phyloP scores from a whole-genome alignment of 352 stramenopile genomes.

The Thalassiosira mediterranea region DNA sequence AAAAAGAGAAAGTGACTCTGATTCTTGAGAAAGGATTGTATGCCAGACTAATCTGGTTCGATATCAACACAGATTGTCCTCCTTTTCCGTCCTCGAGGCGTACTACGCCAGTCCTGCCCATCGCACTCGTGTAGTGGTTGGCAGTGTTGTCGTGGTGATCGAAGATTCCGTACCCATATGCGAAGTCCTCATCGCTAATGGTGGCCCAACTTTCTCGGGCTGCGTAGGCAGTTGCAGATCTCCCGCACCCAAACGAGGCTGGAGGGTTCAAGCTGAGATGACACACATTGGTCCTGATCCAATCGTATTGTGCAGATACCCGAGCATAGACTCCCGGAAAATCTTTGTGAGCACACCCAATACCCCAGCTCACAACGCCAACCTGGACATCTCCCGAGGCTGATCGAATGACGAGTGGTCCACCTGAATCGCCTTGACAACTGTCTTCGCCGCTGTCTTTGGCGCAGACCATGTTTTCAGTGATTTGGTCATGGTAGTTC shows the following conservation, averaged over 20 bases:
- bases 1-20: slow-evolving; percentile 26
- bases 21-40: slow-evolving; percentile 16
- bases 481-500: slow-evolving; percentile 43
- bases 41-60: slow-evolving; percentile 9
- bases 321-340: slow-evolving; percentile 56
- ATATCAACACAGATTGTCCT: background rate
- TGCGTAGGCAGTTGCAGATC: too few species aligned
- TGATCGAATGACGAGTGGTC: slow-evolving; percentile 35
- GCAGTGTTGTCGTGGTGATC: background rate
- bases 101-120: slow-evolving; percentile 24
- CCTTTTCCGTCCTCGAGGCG: slow-evolving; percentile 21
- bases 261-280: background rate
- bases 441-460: slow-evolving; percentile 45
- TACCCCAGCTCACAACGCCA: slow-evolving; percentile 66
- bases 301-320: slow-evolving; percentile 21
- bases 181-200: slow-evolving; percentile 24
- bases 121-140: slow-evolving; percentile 19
- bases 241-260: slow-evolving; percentile 9
- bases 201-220: too few species aligned
- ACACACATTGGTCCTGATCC: slow-evolving; percentile 28
- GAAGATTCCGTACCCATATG: slow-evolving; percentile 8
- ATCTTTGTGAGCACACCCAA: slow-evolving; percentile 50
- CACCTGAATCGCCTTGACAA: slow-evolving; percentile 68
- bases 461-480: slow-evolving; percentile 60
- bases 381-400: slow-evolving; percentile 36